phyloP scores from a whole-genome alignment of 169 alveolate species.

The Ichthyophthirius multifiliis region DNA sequence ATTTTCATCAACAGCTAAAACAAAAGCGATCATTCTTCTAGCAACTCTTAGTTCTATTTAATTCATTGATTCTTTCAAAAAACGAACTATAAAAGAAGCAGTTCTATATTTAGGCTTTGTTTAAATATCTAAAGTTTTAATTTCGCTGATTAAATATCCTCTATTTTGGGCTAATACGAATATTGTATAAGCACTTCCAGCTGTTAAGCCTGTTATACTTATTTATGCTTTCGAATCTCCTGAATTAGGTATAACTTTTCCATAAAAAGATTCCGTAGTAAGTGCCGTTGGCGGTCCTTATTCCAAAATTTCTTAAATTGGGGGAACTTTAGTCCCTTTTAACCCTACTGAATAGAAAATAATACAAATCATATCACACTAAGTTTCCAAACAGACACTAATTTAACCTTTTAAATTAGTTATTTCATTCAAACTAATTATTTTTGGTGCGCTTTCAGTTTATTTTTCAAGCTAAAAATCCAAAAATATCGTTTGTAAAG shows the following conservation, averaged over 20 bases:
- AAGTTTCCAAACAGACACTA: background rate
- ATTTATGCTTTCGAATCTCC: background rate
- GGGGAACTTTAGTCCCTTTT: background rate
- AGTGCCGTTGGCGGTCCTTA: background rate
- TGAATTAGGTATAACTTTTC: background rate
- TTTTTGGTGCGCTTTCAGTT: background rate
- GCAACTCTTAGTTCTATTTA: background rate
- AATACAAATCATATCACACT: background rate
- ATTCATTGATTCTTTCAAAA: background rate
- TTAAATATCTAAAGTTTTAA: background rate
- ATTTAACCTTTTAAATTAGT: background rate
- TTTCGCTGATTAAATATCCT: background rate
- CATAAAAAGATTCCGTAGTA: background rate
- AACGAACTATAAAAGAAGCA: background rate
- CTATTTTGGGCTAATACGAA: background rate
- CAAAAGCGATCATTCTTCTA: background rate
- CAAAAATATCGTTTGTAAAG: background rate
- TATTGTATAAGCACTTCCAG: background rate
- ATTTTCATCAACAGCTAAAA: background rate
- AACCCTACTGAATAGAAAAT: background rate
- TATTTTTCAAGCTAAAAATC: background rate
- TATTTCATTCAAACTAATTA: background rate
- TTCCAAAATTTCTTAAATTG: background rate
- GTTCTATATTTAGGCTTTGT: background rate
- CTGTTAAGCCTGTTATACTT: background rate